Evolutionary conservation across 345 rosid genomes (phyloP), one percentile per base, ranked within the genome.

Genomic region (Eucalyptus viminalis): DNA sequence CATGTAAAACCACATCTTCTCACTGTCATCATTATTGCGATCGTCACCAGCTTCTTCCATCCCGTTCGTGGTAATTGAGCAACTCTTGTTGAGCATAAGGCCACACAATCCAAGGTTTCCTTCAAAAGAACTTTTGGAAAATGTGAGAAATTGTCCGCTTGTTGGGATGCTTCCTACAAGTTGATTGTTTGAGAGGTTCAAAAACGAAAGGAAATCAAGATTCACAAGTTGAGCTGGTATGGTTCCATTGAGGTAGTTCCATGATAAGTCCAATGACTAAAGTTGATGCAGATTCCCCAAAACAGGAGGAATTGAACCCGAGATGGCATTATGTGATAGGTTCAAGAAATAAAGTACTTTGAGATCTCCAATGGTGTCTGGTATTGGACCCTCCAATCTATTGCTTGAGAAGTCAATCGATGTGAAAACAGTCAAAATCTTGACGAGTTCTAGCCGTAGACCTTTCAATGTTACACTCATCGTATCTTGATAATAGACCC

Each of bases 391-490:
- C 4, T 53, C 49, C 19, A 86, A 81, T 49, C 4, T 2, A 80
- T 89, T 89, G 51, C 54, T 12, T 0, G 90, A 89, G 80, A 89
- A 15, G 44, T 89, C 90, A 0, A 89, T 89, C 3, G 86, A 86
- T 7, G 90, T 89, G 87, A 89, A 89, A 47, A 89, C 5, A 21
- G 72, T 89, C 14, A 89, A 60, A 22, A 89, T 89, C 90, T 49
- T 89, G 5, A 62, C 65, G 22, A 94, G 62, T 90, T 93, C 91
- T 89, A 93, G 4, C 37, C 49, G 10, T 15, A 86, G 58, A 34
- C 95, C 96, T 89, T 94, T 95, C 88, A 44, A 17, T 31, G 93
- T 94, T 51, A 95, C 91, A 10, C 91, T 91, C 54, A 94, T 49
- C 7, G 90, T 40, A 72, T 89, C 88, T 56, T 89, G 43, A 65